Conservation (phyloP, 2,329 filamentous ascomycete genomes). For the Rhynchosporium agropyri region DNA sequence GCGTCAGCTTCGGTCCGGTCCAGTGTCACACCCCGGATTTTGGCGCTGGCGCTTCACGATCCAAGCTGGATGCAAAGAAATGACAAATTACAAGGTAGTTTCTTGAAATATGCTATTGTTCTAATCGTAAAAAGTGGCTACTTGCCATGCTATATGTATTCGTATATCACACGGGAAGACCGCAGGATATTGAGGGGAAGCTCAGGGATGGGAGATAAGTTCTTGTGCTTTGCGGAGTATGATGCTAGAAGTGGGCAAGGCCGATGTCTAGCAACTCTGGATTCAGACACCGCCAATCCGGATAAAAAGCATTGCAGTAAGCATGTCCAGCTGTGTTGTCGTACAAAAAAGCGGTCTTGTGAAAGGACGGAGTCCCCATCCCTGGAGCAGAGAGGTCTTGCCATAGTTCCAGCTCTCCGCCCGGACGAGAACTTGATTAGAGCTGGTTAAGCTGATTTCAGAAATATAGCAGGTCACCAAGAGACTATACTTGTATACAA, state of each 20-base stretch:
- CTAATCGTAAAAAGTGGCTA: constrained; percentile 1
- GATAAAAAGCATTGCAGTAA: not conserved
- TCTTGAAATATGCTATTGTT: constrained; percentile 9
- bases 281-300: constrained; percentile 13
- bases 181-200: not conserved
- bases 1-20: not conserved
- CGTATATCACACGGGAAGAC: constrained; percentile 7
- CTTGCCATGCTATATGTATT: constrained; percentile 5
- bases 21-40: constrained; percentile 15
- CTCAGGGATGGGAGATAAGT: constrained; percentile 19
- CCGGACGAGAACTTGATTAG: constrained; percentile 4
- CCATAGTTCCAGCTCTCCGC: constrained; percentile 13
- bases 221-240: constrained; percentile 18
- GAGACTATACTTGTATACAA: not conserved
- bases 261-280: not conserved
- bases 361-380: constrained; percentile 24
- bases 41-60: constrained; percentile 11
- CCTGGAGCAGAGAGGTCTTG: not conserved
- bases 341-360: constrained; percentile 21
- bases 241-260: constrained; percentile 12
- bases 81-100: not conserved
- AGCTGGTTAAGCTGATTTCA: not conserved
- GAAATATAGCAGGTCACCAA: not conserved
- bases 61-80: not conserved
- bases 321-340: constrained; percentile 7